Base-by-base conservation (phyloP, 768 basidiomycete genomes). In the Ephemerocybe angulata region DNA sequence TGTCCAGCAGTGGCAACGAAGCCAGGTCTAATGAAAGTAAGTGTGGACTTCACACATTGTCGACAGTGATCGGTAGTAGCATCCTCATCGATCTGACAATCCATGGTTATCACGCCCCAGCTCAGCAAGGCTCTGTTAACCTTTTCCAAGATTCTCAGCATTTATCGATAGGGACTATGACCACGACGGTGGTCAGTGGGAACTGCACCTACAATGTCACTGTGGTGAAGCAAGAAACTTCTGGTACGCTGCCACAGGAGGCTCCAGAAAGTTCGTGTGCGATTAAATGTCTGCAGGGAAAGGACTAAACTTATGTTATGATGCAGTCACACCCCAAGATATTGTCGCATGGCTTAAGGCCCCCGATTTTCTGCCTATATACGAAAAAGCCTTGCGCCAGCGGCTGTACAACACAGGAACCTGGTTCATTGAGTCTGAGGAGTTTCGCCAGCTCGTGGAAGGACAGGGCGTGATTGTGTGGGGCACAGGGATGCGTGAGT, bases 401-500 rank as follows among this genome's bases (percentile, higher is more conserved):
- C 38, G 38, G 15, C 15, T 41, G 38, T 28, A 11, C 11, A 25
- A 25, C 5, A 54, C 53, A 7, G 42, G 42, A 10, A 17, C 7
- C 29, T 47, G 53, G 53, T 33, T 54, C 22, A 21, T 35, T 11
- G 42, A 47, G 10, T 30, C 6, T 4, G 8, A 37, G 10, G 30
- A 33, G 21, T 54, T 46, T 33, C 11, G 2, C 3, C 24, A 8
- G 3, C 47, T 42, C 42, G n/a, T 33, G 3, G 43, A 30, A 19
- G 27, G 11, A 8, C 13, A 33, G 19, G 25, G 43, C 17, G n/a
- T 28, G 25, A 47, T 47, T 25, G 24, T 54, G 3, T 54, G 53
- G 53, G 53, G 53, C 19, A 54, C 43, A 12, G 53, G 53, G 12
- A 54, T 44, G 15, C 53, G 53, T 54, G 44, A 25, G 53, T 54